Evolutionary conservation across 176 grass and related monocot species (phyloP).

Genomic region (Dendrocalamus sinicus): DNA sequence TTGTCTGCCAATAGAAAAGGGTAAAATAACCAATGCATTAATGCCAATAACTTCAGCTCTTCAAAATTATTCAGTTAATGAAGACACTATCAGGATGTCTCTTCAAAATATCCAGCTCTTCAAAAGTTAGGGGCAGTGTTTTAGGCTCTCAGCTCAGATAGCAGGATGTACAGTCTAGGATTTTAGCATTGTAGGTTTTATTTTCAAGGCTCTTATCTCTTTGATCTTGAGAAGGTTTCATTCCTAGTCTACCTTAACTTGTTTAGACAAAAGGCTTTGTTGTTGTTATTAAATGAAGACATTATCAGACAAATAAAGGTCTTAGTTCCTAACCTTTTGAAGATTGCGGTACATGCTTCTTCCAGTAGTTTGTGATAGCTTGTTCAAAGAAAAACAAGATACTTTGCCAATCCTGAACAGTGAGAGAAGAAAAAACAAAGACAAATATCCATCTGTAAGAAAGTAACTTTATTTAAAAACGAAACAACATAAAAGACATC

Average conservation of each 20-base stretch:
- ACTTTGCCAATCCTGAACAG: conserved; percentile 71
- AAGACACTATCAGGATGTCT: conserved; percentile 18
- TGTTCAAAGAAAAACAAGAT: conserved; percentile 88
- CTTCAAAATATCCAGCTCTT: too few species aligned
- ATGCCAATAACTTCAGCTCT: conserved; percentile 25
- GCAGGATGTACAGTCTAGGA: too few species aligned
- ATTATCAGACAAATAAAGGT: conserved; percentile 39
- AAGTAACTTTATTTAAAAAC: conserved; percentile 22
- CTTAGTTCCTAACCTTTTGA: conserved; percentile 59
- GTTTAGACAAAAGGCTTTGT: too few species aligned
- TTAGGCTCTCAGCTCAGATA: too few species aligned
- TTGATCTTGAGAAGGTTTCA: too few species aligned
- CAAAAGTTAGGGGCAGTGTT: too few species aligned
- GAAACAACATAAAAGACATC: conserved; percentile 5
- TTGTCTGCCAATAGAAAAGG: conserved; percentile 45
- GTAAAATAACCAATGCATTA: conserved; percentile 43
- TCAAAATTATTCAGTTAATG: conserved; percentile 35
- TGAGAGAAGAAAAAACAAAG: conserved; percentile 18
- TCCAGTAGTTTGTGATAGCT: conserved; percentile 71
- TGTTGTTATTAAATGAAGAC: not conserved
- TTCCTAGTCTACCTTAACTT: too few species aligned
- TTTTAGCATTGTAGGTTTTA: too few species aligned
- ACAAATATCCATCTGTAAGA: conserved; percentile 30
- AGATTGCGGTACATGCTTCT: conserved; percentile 45
- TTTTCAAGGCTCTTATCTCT: too few species aligned